These are phyloP conservation scores for Cymbopogon citratus DNA, from an alignment of 176 grass and related monocot genomes.

Conservation along the genomic window DNA sequence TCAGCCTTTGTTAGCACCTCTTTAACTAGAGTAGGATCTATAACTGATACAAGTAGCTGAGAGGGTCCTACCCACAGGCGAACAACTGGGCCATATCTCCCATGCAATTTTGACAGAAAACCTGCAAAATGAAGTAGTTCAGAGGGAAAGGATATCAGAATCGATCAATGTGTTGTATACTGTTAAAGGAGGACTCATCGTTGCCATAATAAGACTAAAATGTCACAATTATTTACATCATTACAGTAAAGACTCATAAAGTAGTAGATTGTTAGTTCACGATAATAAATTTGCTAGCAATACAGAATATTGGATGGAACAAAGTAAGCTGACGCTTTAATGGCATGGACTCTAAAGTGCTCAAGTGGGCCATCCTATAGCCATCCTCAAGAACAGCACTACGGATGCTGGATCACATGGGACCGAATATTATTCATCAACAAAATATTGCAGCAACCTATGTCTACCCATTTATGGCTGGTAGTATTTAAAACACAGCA, in stretches of 20 bases:
- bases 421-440: not conserved
- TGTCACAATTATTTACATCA: not conserved
- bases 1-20: slow-evolving; percentile 76
- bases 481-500: slow-evolving; percentile 10
- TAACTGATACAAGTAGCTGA: slow-evolving; percentile 89
- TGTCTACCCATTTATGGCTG: not conserved
- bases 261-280: not conserved
- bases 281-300: not conserved
- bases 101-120: slow-evolving; percentile 72
- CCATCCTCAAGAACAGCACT: slow-evolving; percentile 4
- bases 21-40: slow-evolving; percentile 65
- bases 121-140: slow-evolving; percentile 43
- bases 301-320: not conserved
- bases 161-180: not conserved
- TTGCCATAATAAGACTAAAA: not conserved
- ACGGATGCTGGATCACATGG: slow-evolving; percentile 4
- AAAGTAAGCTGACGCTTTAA: slow-evolving; percentile 4
- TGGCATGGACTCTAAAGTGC: not conserved
- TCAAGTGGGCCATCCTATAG: slow-evolving; percentile 15
- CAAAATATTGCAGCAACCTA: not conserved
- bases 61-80: slow-evolving; percentile 79
- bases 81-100: slow-evolving; percentile 78
- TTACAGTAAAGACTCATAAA: not conserved
- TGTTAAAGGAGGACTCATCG: not conserved
- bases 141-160: slow-evolving; percentile 13